Evolutionary conservation across 1,284 basidiomycete genomes (phyloP), one percentile per base, ranked within the genome.

Genomic region (Leccinum glutinopallens): DNA sequence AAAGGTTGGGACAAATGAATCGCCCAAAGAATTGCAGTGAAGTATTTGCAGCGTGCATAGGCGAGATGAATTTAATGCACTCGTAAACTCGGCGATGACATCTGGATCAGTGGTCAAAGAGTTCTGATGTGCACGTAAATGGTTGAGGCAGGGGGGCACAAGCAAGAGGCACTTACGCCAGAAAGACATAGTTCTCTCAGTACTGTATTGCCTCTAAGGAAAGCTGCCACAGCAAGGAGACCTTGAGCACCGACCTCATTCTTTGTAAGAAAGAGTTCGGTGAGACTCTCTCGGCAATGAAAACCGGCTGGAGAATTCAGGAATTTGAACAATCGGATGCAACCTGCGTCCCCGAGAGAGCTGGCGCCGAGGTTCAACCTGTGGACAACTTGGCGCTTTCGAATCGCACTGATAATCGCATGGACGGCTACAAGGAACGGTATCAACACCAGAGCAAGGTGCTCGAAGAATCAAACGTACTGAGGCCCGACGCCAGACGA

Each of bases 231-330:
- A 22, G 84, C 82, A 49, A 77, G 72, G 12, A 91, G 80, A 6
- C 87, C 87, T 51, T 72, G 72, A 69, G 87, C 80, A 13, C 86
- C 83, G 46, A 91, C 85, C 5, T 72, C 72, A 67, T 87, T 89
- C 7, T 80, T 79, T 62, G 86, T 87, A 63, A 91, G 76, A 68
- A 80, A 82, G 54, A 91, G 84, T 66, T 88, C 84, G 0, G 77
- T 73, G 62, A 91, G 81, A 60, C 67, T 46, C 12, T 70, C 67
- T 55, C 72, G 73, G 68, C 85, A 79, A 60, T 73, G 77, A 63
- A 73, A 73, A n/a, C 85, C 86, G 13, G 78, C 72, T 7, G 76
- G 70, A 8, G 87, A 86, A 41, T 76, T 70, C 5, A 91, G 77
- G 69, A 84, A 89, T 19, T 76, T 74, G 69, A 89, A 87, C 8